Evolutionary conservation across 2,329 filamentous ascomycete species (phyloP), one percentile per base, ranked within the genome.

Genomic region (Aspergillus latus): DNA sequence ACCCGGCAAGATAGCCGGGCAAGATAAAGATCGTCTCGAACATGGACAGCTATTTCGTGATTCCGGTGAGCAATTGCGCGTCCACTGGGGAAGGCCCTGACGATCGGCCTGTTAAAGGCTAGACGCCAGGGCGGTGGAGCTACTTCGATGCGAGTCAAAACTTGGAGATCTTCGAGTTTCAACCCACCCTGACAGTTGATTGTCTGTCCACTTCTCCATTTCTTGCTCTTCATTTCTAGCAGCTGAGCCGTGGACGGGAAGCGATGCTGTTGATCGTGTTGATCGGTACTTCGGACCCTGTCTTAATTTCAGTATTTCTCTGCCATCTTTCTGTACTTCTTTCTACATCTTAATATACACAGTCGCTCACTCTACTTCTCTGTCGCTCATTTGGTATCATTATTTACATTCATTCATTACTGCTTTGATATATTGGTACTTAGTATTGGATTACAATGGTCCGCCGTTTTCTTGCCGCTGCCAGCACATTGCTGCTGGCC

Each of bases 401-500:
- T 44, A 36, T 28, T 42, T 21, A 51, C 28, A 29, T 52, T 16
- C 42, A 8, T 43, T 40, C n/a, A 36, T 52, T 34, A 7, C 15
- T 39, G 43, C 28, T 37, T 45, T 13, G 39, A 4, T 52, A 29
- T 21, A 30, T 37, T 32, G 26, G 16, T 39, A 42, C 4, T 13
- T 4, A 15, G 10, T 42, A 36, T 21, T 42, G 21, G 21, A 3
- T 46, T 45, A 30, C 40, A 15, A 63, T 63, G 61, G 34, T 42
- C 26, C 52, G 56, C 40, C 52, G 49, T 28, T 39, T 61, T 13
- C 44, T 62, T 34, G 39, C 60, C 30, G 54, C 52, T 44, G 55
- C 50, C 49, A 59, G 56, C 44, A 37, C 54, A 11, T 57, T 66
- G 45, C 49, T 65, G 42, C 58, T 66, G 42, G 50, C 63, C 10